A percentile compares a stretch with the other conserved stretches of the same genome.
These are phyloP conservation scores for Pestalotiopsis sp. DNA, from an alignment of 2,329 filamentous ascomycete species.

Conservation along the genomic window DNA sequence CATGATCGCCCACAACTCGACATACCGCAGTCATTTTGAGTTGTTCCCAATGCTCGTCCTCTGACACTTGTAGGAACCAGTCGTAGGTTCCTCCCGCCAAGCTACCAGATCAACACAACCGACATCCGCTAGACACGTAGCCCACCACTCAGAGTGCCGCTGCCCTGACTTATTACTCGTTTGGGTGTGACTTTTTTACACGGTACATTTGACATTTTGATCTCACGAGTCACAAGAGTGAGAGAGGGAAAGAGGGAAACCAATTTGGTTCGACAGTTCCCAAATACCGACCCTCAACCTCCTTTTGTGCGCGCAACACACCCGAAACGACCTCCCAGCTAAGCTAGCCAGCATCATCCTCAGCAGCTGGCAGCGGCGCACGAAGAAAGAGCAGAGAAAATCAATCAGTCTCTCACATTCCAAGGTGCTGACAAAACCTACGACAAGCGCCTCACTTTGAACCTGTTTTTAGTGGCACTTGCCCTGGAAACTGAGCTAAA, in stretches of 20 bases:
- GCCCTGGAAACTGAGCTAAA: background rate
- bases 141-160: background rate
- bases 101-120: background rate
- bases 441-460: background rate
- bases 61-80: conserved; percentile 36
- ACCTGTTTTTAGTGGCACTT: background rate
- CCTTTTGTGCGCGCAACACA: too few species aligned
- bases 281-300: too few species aligned
- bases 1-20: conserved; percentile 30
- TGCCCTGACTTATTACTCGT: background rate
- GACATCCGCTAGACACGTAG: background rate
- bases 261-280: too few species aligned
- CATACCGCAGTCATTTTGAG: conserved; percentile 25
- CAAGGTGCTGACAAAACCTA: conserved; percentile 3
- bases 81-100: conserved; percentile 29
- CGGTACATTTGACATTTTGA: background rate
- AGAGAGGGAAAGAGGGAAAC: too few species aligned
- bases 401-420: background rate
- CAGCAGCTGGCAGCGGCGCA: background rate
- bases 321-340: too few species aligned
- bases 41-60: conserved; percentile 24
- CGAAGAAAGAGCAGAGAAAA: background rate
- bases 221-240: background rate
- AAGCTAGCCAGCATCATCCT: background rate
- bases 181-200: background rate